Base-by-base conservation (phyloP, 1,284 basidiomycete species). In the Ustilago lituana region DNA sequence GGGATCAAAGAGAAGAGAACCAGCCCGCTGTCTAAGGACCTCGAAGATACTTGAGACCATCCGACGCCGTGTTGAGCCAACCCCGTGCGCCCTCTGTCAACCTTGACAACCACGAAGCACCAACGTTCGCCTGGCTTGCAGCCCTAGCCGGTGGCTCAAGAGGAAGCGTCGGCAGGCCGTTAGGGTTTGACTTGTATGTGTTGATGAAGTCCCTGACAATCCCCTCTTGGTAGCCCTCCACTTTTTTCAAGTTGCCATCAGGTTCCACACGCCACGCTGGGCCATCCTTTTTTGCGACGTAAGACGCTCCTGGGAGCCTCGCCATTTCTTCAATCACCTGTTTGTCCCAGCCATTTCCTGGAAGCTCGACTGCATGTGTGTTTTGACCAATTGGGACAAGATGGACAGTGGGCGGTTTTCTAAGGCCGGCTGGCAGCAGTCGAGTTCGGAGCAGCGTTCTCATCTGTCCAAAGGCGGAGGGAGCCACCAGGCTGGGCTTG, bases 311-410 rank as follows among this genome's bases (percentile, higher is more conserved):
- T 9, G n/a, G 3, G 14, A 31, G n/a, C n/a, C n/a, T 20, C 37
- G 15, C 41, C 44, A 59, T 47, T 1, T 10, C 20, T 4, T 35
- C 15, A 5, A 59, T 9, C 3, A 40, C 24, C 9, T 14, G 22
- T 15, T 14, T 26, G 24, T 46, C 43, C 49, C 56, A 59, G 7
- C 20, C 36, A 20, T 59, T 47, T 0, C 43, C 48, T 0, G 56
- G 56, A 4, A 59, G 48, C 26, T 33, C 45, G 26, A 59, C 47
- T 10, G 35, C 56, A 0, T 10, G 7, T 2, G 31, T 23, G 2
- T 11, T 1, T 8, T 11, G 6, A 6, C 22, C 23, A 20, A 31
- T 20, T 7, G 20, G 4, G 1, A 14, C 4, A n/a, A 53, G 10
- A 4, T 32, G 24, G 2, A 36, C 33, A 2, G 15, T 6, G 0